Evolutionary conservation across 306 rosid species (phyloP).

Genomic region (Biancaea sappan): DNA sequence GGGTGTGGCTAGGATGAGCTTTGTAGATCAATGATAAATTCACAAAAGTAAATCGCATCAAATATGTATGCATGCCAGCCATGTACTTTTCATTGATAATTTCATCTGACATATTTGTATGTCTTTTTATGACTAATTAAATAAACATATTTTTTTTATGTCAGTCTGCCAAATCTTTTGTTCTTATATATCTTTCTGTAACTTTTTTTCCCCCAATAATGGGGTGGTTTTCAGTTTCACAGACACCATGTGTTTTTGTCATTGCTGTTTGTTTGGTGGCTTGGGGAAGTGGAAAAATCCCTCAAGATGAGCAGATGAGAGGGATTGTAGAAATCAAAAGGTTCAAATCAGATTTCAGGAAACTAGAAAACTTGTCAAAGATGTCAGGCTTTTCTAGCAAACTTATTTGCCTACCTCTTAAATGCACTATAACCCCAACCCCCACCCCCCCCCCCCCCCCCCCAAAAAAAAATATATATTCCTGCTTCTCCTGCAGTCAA

Average conservation of each 20-base stretch:
- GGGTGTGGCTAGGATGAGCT: background rate
- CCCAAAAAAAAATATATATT: background rate
- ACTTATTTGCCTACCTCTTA: conserved; percentile 11
- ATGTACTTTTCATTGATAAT: background rate
- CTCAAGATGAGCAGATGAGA: conserved; percentile 15
- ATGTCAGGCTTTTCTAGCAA: conserved; percentile 40
- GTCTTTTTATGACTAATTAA: background rate
- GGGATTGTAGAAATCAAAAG: conserved; percentile 43
- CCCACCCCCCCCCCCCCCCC: too few relatives aligned
- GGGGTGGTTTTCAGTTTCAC: conserved; percentile 27
- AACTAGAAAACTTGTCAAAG: conserved; percentile 36
- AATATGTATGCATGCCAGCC: background rate
- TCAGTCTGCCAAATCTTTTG: background rate
- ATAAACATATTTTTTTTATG: background rate
- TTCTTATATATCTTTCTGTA: background rate
- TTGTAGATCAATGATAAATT: too few relatives aligned
- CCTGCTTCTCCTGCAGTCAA: background rate
- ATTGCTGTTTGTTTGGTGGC: conserved; percentile 48
- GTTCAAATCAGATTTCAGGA: conserved; percentile 24
- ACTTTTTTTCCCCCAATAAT: conserved; percentile 16
- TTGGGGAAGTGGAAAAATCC: conserved; percentile 23
- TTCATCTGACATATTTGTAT: background rate
- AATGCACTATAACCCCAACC: background rate
- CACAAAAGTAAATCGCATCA: too few relatives aligned
- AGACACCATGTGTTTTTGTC: conserved; percentile 35